Base-by-base conservation (phyloP, 179 eudicot genomes). In the Beta corolliflora region DNA sequence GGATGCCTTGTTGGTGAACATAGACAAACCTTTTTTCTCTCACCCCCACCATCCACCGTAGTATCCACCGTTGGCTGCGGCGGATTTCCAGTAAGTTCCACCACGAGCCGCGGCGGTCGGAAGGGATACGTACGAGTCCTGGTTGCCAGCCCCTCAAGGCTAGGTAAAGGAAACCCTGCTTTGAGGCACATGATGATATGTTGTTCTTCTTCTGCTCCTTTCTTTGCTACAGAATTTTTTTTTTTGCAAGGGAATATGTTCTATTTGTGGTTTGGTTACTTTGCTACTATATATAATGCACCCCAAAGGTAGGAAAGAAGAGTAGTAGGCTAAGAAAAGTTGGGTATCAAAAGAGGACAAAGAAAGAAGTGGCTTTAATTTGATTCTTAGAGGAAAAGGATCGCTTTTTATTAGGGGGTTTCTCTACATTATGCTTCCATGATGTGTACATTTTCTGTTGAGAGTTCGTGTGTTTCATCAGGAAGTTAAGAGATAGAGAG, bases 1-100 rank as follows among this genome's bases (percentile, higher is more conserved):
- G 91, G 94, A 75, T 92, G 96, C 36, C 67, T 89, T 9, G 96
- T 92, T n/a, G 96, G 96, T 9, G 96, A 92, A 78, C 96, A 92
- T 52, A 86, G 14, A 52, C 96, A 92, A 74, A 74, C 83, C 81
- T 70, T 81, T 50, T 79, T 66, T 29, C 78, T 71, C 8, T 84
- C 87, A 10, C 81, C 73, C 0, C 80, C 73, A 9, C 63, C 81
- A 5, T 36, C 48, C 23, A 77, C 81, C 79, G n/a, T 65, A 65
- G 25, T 59, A 72, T 21, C 21, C 12, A 52, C 77, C 6, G 31
- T 41, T 19, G 73, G 76, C 61, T 73, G 65, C 41, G 50, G 73
- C 31, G 46, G 19, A 3, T n/a, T n/a, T n/a, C 67, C 56, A 25
- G 67, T 16, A 53, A 71, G 59, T 16, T n/a, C 46, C 11, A 68